Conservation (phyloP, 2,329 filamentous ascomycete species). For the Endoconidiophora polonica region DNA sequence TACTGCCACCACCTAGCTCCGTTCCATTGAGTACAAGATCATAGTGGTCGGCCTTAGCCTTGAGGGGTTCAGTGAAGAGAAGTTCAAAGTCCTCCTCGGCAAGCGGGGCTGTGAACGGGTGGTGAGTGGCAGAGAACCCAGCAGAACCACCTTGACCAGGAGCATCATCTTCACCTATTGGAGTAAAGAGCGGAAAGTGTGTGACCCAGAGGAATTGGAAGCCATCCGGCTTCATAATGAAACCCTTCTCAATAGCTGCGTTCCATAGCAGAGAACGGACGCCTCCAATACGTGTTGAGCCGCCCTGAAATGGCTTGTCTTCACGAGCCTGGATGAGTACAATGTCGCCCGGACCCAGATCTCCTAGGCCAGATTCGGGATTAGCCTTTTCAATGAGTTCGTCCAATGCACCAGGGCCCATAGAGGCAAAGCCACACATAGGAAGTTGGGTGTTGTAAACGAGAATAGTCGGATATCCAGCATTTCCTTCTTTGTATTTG, state of each 20-base stretch:
- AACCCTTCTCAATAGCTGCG: constrained; percentile 44
- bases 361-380: constrained; percentile 17
- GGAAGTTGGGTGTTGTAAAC: constrained; percentile 59
- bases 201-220: constrained; percentile 72
- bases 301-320: constrained; percentile 47
- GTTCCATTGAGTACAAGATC: constrained; percentile 92
- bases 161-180: constrained; percentile 31
- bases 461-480: constrained; percentile 68
- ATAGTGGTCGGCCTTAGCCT: constrained; percentile 73
- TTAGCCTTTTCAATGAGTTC: constrained; percentile 19
- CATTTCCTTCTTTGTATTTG: constrained; percentile 48
- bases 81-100: constrained; percentile 54
- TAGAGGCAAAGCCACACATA: constrained; percentile 56
- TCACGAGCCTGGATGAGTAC: constrained; percentile 67
- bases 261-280: constrained; percentile 55
- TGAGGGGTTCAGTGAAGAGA: constrained; percentile 53
- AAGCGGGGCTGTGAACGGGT: constrained; percentile 86
- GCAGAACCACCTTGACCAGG: constrained; percentile 69
- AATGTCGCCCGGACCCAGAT: constrained; percentile 54
- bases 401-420: constrained; percentile 33
- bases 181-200: constrained; percentile 86
- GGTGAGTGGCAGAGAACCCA: constrained; percentile 76
- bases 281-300: constrained; percentile 56
- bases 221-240: constrained; percentile 31
- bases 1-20: constrained; percentile 82